Conservation (phyloP, 1,284 basidiomycete genomes). For the Leccinum huronense region DNA sequence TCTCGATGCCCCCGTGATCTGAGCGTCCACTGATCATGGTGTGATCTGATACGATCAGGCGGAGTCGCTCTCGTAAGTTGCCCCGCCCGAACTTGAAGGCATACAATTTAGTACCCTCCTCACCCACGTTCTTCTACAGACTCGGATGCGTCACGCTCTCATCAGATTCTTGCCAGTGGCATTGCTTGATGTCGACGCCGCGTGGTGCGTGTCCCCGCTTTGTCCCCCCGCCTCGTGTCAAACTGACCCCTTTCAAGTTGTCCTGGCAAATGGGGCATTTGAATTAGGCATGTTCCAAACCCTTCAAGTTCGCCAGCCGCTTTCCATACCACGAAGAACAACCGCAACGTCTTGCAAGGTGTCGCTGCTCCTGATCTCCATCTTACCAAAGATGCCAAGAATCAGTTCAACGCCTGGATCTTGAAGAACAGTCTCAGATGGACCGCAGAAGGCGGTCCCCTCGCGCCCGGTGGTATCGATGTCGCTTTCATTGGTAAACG, state of each 20-base stretch:
- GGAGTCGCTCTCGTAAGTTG: conserved; percentile 79
- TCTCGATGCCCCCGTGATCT: background rate
- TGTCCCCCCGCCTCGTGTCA: conserved; percentile 11
- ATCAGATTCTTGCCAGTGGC: conserved; percentile 80
- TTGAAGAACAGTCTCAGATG: conserved; percentile 79
- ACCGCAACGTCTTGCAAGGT: conserved; percentile 86
- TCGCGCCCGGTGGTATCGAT: conserved; percentile 77
- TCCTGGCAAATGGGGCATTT: no score
- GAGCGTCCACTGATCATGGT: background rate
- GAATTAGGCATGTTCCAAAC: conserved; percentile 83
- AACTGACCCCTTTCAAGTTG: conserved; percentile 5
- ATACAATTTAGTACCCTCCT: conserved; percentile 18
- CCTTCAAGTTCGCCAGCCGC: conserved; percentile 83
- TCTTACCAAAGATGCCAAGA: conserved; percentile 71
- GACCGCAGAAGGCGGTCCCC: conserved; percentile 76
- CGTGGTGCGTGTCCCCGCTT: conserved; percentile 55
- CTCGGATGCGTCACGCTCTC: conserved; percentile 89
- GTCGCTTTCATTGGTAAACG: conserved; percentile 75
- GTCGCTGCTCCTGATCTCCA: conserved; percentile 74
- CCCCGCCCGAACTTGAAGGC: conserved; percentile 6
- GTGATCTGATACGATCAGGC: conserved; percentile 43
- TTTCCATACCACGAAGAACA: conserved; percentile 90
- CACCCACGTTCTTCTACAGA: conserved; percentile 35
- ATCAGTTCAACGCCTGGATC: conserved; percentile 84
- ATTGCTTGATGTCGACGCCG: conserved; percentile 74